phyloP scores from a whole-genome alignment of 306 rosid species.

The Vigna trinervia region DNA sequence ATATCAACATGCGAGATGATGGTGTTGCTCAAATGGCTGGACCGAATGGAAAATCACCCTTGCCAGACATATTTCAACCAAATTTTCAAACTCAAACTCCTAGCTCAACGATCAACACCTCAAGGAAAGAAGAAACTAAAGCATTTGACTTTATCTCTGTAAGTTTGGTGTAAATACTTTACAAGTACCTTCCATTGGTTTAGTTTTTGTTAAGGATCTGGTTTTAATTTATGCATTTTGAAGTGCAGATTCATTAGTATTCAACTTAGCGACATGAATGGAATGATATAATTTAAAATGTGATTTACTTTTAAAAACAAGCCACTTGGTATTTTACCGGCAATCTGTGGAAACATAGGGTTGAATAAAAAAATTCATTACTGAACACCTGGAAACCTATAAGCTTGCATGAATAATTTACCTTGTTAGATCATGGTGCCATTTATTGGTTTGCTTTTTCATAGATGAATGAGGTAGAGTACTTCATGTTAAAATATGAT shows the following conservation, averaged over 20 bases:
- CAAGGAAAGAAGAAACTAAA: slow-evolving; percentile 90
- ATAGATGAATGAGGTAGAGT: neutral
- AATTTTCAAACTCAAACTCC: slow-evolving; percentile 65
- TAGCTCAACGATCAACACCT: slow-evolving; percentile 63
- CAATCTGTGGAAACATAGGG: neutral
- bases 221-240: slow-evolving; percentile 43
- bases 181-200: slow-evolving; percentile 20
- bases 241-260: neutral
- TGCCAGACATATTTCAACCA: slow-evolving; percentile 92
- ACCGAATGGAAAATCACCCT: slow-evolving; percentile 59
- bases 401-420: slow-evolving; percentile 15
- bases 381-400: slow-evolving; percentile 1
- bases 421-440: slow-evolving; percentile 15
- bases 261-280: slow-evolving; percentile 32
- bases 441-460: neutral
- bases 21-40: slow-evolving; percentile 61
- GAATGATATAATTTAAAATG: slow-evolving; percentile 1
- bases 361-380: slow-evolving; percentile 27
- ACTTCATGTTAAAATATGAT: neutral
- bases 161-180: slow-evolving; percentile 48
- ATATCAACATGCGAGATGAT: slow-evolving; percentile 60
- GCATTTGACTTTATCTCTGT: slow-evolving; percentile 99
- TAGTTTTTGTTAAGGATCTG: slow-evolving; percentile 30
- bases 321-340: neutral
- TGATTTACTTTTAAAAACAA: slow-evolving; percentile 21